These are phyloP conservation scores for Mycena amicta DNA, from an alignment of 768 basidiomycete genomes.

Conservation along the genomic window DNA sequence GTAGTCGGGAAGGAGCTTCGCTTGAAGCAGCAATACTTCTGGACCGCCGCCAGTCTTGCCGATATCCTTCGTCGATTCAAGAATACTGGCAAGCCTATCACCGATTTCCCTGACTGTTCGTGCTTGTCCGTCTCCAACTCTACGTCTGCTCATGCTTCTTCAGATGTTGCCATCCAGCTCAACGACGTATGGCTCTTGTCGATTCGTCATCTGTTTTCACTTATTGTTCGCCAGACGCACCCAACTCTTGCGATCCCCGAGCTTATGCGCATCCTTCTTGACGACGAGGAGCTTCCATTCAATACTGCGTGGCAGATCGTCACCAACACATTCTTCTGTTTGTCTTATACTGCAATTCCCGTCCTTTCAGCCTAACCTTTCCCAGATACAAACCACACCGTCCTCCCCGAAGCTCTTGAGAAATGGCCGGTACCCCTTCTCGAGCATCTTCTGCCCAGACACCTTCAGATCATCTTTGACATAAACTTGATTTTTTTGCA, in stretches of 20 bases:
- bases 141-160: conserved; percentile 3
- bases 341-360: not conserved
- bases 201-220: not conserved
- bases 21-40: conserved; percentile 96
- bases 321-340: conserved; percentile 83
- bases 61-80: conserved; percentile 95
- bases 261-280: conserved; percentile 87
- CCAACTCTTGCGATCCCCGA: conserved; percentile 95
- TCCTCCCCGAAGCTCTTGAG: conserved; percentile 84
- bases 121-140: conserved; percentile 10
- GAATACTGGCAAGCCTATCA: conserved; percentile 79
- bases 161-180: conserved; percentile 91
- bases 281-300: conserved; percentile 90
- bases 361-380: not conserved
- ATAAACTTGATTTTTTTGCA: conserved; percentile 70
- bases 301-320: conserved; percentile 86
- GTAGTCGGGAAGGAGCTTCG: conserved; percentile 85
- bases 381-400: conserved; percentile 85
- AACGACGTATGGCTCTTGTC: conserved; percentile 67
- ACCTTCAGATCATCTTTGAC: conserved; percentile 89
- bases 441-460: conserved; percentile 82
- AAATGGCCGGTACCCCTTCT: conserved; percentile 93
- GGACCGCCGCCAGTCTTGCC: conserved; percentile 85
- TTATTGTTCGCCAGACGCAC: conserved; percentile 66
- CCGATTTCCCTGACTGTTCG: conserved; percentile 81